Evolutionary conservation across 129 eudicot species (phyloP).

Genomic region (Pseudognaphalium luteoalbum): DNA sequence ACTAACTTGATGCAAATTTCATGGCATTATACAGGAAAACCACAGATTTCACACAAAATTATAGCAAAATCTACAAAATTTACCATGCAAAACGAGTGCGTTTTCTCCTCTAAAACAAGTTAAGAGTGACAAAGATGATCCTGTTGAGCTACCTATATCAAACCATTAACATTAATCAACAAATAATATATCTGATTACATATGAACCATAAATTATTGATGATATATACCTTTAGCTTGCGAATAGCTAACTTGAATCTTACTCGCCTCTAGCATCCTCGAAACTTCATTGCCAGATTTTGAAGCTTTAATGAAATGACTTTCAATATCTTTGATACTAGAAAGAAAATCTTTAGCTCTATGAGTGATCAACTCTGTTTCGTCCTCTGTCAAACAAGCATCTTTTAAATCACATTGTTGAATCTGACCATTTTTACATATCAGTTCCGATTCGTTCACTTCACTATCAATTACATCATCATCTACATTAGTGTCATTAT

Average conservation of each 20-base stretch:
- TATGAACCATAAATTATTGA: background rate
- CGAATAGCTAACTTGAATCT: slow-evolving; percentile 66
- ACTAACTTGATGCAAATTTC: background rate
- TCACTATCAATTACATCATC: slow-evolving; percentile 33
- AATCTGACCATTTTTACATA: slow-evolving; percentile 22
- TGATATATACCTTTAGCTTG: slow-evolving; percentile 63
- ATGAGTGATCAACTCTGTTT: slow-evolving; percentile 60
- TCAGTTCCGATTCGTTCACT: slow-evolving; percentile 8
- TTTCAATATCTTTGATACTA: slow-evolving; percentile 78
- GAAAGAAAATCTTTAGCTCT: slow-evolving; percentile 80
- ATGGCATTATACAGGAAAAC: background rate
- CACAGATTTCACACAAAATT: background rate
- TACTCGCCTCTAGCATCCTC: slow-evolving; percentile 89
- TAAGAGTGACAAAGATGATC: slow-evolving; percentile 40
- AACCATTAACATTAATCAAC: background rate
- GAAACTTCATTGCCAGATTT: slow-evolving; percentile 79
- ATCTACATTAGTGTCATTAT: background rate
- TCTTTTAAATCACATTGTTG: slow-evolving; percentile 38
- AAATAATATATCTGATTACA: background rate
- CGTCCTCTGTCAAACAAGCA: slow-evolving; percentile 43
- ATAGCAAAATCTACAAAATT: background rate
- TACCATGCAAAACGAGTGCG: slow-evolving; percentile 53
- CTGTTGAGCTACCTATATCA: slow-evolving; percentile 52
- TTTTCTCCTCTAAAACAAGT: slow-evolving; percentile 61
- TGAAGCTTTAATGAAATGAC: slow-evolving; percentile 72